phyloP scores from a whole-genome alignment of 2,329 filamentous ascomycete genomes.

The Elsinoe batatas region DNA sequence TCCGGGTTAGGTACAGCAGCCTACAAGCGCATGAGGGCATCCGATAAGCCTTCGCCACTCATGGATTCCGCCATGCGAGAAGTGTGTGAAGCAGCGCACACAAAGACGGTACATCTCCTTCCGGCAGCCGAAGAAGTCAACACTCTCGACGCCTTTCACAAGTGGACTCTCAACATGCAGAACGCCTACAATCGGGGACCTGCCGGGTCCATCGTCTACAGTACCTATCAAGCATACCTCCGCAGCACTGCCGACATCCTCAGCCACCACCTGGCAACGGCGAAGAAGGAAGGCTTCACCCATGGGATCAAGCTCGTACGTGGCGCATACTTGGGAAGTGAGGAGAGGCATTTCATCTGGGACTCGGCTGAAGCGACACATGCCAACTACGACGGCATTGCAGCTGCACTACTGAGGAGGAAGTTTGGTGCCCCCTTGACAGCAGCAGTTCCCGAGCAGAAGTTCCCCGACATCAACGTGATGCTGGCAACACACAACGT shows the following conservation, averaged over 20 bases:
- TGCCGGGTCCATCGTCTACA: conserved; percentile 60
- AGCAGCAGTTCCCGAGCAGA: conserved; percentile 27
- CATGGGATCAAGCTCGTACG: conserved; percentile 49
- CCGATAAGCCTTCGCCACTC: conserved; percentile 51
- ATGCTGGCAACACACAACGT: conserved; percentile 79
- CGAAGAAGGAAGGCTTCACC: conserved; percentile 39
- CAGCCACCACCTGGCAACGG: conserved; percentile 36
- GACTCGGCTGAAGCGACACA: conserved; percentile 46
- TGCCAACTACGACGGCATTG: conserved; percentile 59
- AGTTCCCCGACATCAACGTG: conserved; percentile 42
- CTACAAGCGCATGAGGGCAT: conserved; percentile 54
- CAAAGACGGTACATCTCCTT: conserved; percentile 61
- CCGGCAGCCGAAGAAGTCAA: conserved; percentile 80
- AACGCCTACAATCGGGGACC: conserved; percentile 56
- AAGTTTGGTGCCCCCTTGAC: conserved; percentile 49
- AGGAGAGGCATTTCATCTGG: conserved; percentile 42
- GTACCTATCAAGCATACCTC: conserved; percentile 50
- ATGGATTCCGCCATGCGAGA: conserved; percentile 62
- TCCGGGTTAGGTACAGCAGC: conserved; percentile 71
- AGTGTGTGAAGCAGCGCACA: conserved; percentile 62
- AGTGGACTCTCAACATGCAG: conserved; percentile 70
- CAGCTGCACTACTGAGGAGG: conserved; percentile 55
- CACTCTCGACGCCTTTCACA: conserved; percentile 69
- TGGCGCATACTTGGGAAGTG: conserved; percentile 46
- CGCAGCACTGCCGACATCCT: conserved; percentile 37